These are phyloP conservation scores for Raffaelea albimanens DNA, from an alignment of 2,329 filamentous ascomycete species.

Conservation along the genomic window DNA sequence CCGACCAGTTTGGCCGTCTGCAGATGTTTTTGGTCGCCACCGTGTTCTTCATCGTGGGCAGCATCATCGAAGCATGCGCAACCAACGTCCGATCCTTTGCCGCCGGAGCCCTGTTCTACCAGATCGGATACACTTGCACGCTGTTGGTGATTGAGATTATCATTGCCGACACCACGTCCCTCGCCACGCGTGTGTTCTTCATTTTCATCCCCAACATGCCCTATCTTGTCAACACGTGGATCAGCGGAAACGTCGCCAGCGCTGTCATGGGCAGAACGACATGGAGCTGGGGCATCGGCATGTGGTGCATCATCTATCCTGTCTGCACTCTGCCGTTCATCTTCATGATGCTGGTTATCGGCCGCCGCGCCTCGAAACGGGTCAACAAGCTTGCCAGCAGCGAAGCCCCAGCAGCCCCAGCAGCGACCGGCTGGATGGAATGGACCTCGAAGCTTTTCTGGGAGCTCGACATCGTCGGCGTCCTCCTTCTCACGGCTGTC, in stretches of 20 bases:
- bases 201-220: background rate
- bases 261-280: background rate
- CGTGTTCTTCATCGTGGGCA: background rate
- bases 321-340: background rate
- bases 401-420: background rate
- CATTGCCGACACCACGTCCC: background rate
- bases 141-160: background rate
- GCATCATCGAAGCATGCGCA: background rate
- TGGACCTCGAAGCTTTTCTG: background rate
- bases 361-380: background rate
- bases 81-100: background rate
- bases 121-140: background rate
- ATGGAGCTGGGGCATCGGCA: background rate
- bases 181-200: background rate
- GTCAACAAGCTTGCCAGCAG: background rate
- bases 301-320: background rate
- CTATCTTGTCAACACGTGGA: background rate
- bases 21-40: background rate
- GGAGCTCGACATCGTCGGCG: background rate
- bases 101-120: background rate
- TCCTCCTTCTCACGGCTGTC: background rate
- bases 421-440: background rate
- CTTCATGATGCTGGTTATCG: background rate
- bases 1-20: background rate
- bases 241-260: background rate